A percentile compares a stretch with the other conserved stretches of the same genome.
These are phyloP conservation scores for Artomyces pyxidatus DNA, from an alignment of 768 basidiomycete species.

Conservation along the genomic window DNA sequence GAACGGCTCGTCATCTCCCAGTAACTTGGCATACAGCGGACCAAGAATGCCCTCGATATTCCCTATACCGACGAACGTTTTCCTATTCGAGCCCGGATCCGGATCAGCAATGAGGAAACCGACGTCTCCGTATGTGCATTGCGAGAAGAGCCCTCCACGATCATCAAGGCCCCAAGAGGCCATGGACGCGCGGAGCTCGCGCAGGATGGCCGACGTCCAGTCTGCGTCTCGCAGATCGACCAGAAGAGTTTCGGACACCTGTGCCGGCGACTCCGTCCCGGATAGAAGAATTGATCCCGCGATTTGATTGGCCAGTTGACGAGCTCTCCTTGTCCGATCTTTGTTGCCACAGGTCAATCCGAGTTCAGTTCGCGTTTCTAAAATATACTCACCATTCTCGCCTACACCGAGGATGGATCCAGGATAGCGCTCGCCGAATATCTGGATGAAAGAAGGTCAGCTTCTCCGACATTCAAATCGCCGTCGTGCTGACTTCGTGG, in stretches of 20 bases:
- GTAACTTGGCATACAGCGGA: neutral
- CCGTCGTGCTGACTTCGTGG: neutral
- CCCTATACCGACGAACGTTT: constrained; percentile 2
- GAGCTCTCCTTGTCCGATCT: constrained; percentile 6
- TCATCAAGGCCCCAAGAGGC: constrained; percentile 6
- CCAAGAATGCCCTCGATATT: neutral
- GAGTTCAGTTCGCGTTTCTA: too few species aligned
- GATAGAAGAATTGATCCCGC: constrained; percentile 4
- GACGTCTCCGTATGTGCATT: constrained; percentile 5
- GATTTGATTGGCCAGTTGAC: constrained; percentile 5
- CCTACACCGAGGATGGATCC: constrained; percentile 5
- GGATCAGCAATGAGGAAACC: constrained; percentile 1
- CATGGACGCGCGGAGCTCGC: constrained; percentile 7
- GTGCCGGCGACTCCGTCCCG: constrained; percentile 8
- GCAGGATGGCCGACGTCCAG: constrained; percentile 3
- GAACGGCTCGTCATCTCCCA: constrained; percentile 7
- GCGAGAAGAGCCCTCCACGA: constrained; percentile 3
- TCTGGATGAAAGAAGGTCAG: neutral
- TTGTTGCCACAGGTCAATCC: too few species aligned
- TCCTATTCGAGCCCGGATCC: constrained; percentile 2
- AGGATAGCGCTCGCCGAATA: constrained; percentile 8
- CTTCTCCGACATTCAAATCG: too few species aligned
- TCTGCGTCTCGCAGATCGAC: constrained; percentile 4
- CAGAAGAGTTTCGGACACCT: constrained; percentile 8
- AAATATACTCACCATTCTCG: neutral